Percentiles rank a stretch among this genome's conserved stretches.
Conservation (phyloP, 768 basidiomycete genomes). For the Lactarius sanguifluus region DNA sequence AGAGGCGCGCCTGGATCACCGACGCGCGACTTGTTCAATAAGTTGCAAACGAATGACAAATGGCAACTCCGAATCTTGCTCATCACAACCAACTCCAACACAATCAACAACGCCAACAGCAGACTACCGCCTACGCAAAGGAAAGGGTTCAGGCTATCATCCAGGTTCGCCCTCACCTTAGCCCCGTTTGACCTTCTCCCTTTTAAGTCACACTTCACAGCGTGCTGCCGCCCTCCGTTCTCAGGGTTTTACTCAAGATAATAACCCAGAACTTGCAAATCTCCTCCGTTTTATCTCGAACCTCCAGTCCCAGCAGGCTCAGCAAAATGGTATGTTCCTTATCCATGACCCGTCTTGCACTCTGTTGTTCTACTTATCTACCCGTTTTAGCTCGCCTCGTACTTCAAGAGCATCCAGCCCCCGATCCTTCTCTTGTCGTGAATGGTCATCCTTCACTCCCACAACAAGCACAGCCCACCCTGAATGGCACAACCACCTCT, state of each 20-base stretch:
- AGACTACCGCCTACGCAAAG: conserved; percentile 23
- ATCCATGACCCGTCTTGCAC: background rate
- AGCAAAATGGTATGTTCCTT: conserved; percentile 32
- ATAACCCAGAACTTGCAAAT: conserved; percentile 44
- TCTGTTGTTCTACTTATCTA: conserved; percentile 1
- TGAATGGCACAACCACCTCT: conserved; percentile 40
- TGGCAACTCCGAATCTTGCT: conserved; percentile 34
- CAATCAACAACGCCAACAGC: conserved; percentile 27
- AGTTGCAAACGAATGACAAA: conserved; percentile 27
- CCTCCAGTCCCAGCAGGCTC: conserved; percentile 41
- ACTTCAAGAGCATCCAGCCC: conserved; percentile 25
- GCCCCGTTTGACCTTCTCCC: background rate
- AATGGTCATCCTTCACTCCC: conserved; percentile 51
- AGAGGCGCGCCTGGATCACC: conserved; percentile 32
- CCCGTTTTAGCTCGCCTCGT: conserved; percentile 19
- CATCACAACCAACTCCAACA: conserved; percentile 31
- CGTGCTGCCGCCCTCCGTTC: conserved; percentile 45
- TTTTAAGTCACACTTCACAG: conserved; percentile 33
- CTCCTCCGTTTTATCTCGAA: conserved; percentile 42
- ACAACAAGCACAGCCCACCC: conserved; percentile 29
- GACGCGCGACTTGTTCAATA: conserved; percentile 34
- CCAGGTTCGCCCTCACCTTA: conserved; percentile 30
- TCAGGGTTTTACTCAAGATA: conserved; percentile 48
- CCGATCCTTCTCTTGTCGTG: conserved; percentile 37
- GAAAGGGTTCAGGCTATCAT: conserved; percentile 35